These are phyloP conservation scores for Serendipita vermifera DNA, from an alignment of 768 basidiomycete genomes.

Conservation along the genomic window DNA sequence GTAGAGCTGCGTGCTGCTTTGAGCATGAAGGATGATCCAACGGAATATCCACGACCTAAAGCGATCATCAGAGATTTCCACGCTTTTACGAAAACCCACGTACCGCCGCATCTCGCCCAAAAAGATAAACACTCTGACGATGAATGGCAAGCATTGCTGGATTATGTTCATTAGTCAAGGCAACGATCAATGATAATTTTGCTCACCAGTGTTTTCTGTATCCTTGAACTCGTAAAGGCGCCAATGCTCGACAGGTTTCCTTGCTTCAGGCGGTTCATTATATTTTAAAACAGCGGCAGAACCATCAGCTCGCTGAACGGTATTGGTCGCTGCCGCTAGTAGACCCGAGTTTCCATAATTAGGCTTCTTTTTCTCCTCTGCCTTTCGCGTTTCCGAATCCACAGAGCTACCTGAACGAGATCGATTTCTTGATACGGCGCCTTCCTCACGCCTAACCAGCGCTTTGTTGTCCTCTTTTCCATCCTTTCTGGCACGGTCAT, in stretches of 20 bases:
- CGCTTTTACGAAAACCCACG: slow-evolving; percentile 23
- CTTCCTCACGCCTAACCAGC: slow-evolving; percentile 33
- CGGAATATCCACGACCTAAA: slow-evolving; percentile 47
- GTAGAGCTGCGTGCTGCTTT: slow-evolving; percentile 95
- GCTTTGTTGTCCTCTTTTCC: slow-evolving; percentile 30
- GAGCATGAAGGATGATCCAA: slow-evolving; percentile 95
- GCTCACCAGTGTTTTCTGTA: slow-evolving; percentile 77
- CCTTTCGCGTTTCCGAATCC: slow-evolving; percentile 1
- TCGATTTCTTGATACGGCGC: slow-evolving; percentile 28
- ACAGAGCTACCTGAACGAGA: slow-evolving; percentile 19
- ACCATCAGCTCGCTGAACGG: slow-evolving; percentile 63
- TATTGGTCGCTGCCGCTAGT: slow-evolving; percentile 93
- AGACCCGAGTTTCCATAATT: slow-evolving; percentile 83
- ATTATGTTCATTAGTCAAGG: neutral
- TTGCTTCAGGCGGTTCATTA: slow-evolving; percentile 95
- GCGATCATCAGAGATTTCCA: slow-evolving; percentile 18
- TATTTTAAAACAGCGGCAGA: slow-evolving; percentile 82
- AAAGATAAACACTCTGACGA: slow-evolving; percentile 84
- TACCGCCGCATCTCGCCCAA: slow-evolving; percentile 80
- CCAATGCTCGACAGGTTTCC: slow-evolving; percentile 85
- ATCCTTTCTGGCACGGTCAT: slow-evolving; percentile 14
- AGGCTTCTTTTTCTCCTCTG: slow-evolving; percentile 60
- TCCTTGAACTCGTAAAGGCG: slow-evolving; percentile 97
- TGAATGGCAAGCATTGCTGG: slow-evolving; percentile 85
- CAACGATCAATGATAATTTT: neutral